phyloP scores from a whole-genome alignment of 768 basidiomycete genomes.

The Mrakia gelida region DNA sequence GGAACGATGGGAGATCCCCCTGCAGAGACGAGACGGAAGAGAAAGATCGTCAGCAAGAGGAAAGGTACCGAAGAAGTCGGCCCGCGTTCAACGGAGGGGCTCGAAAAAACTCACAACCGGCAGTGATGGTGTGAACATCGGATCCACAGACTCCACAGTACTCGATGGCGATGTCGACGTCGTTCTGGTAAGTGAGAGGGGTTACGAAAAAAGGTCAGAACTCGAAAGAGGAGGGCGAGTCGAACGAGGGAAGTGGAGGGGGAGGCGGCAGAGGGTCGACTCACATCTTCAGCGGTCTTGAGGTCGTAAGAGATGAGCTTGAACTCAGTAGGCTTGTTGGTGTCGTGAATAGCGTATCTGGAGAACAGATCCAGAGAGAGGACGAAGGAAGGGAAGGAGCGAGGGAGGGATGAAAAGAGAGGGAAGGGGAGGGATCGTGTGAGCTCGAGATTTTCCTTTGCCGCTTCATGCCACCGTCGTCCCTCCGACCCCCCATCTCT shows the following conservation, averaged over 20 bases:
- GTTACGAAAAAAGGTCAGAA: too few species aligned
- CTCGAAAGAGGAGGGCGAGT: too few species aligned
- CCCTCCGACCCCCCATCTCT: too few species aligned
- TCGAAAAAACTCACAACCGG: background rate
- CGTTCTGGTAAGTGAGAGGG: constrained; percentile 43
- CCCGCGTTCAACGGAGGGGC: background rate
- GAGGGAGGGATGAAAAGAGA: too few species aligned
- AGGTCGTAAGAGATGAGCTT: constrained; percentile 49
- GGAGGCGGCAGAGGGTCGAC: too few species aligned
- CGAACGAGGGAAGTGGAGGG: too few species aligned
- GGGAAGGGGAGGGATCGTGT: too few species aligned
- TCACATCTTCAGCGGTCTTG: constrained; percentile 45
- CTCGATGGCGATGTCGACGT: constrained; percentile 57
- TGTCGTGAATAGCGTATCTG: constrained; percentile 31
- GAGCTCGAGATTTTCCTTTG: too few species aligned
- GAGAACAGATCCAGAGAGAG: background rate
- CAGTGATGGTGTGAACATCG: constrained; percentile 17
- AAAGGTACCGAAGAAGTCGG: background rate
- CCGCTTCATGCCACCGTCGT: too few species aligned
- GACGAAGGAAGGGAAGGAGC: background rate
- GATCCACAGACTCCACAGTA: constrained; percentile 43
- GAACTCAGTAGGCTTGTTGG: constrained; percentile 29
- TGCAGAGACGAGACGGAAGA: background rate
- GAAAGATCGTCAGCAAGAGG: constrained; percentile 5
- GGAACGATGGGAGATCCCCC: constrained; percentile 12